Evolutionary conservation across 441 rosid species (phyloP), one percentile per base, ranked within the genome.

Genomic region (Erodium moschatum): DNA sequence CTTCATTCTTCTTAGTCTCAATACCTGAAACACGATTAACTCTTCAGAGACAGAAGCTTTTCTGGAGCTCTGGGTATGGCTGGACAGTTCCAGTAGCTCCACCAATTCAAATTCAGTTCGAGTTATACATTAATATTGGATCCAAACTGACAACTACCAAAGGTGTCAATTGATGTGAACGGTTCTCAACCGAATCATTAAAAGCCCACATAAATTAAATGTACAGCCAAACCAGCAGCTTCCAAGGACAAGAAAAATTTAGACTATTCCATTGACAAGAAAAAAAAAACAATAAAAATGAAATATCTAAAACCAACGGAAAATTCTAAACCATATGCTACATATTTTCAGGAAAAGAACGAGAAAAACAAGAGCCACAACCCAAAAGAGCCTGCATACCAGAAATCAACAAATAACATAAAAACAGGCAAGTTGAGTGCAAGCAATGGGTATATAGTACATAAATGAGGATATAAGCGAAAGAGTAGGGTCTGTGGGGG

Each of bases 1-100:
- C 91, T 85, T 85, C 96, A 89, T 85, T 63, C 24, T 56, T 56
- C 24, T 18, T 7, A 56, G 27, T 18, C 62, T 56, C 27, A 19
- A 11, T 6, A 56, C 62, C 62, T 56, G 62, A 19, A 56, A 19
- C 11, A 54, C 10, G 18, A 54, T 6, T 18, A 54, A 54, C 62
- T 54, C 62, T 54, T 54, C 62, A 54, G 24, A 54, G 1, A 54
- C 62, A 54, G 24, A 54, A 50, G n/a, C 62, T 54, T 18, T 15
- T 6, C 4, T 1, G 27, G 27, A 24, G 27, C 27, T 24, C 2
- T 24, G 27, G 27, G 27, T 24, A 0, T 24, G 27, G 27, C 27
- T 24, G 27, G 27, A 24, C 27, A 24, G 44, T 38, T 38, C 9
- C 9, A 9, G 44, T 38, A 38, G 44, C 44, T 38, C 44, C 9